These are phyloP conservation scores for Gillenia trifoliata DNA, from an alignment of 306 rosid species.

Conservation along the genomic window DNA sequence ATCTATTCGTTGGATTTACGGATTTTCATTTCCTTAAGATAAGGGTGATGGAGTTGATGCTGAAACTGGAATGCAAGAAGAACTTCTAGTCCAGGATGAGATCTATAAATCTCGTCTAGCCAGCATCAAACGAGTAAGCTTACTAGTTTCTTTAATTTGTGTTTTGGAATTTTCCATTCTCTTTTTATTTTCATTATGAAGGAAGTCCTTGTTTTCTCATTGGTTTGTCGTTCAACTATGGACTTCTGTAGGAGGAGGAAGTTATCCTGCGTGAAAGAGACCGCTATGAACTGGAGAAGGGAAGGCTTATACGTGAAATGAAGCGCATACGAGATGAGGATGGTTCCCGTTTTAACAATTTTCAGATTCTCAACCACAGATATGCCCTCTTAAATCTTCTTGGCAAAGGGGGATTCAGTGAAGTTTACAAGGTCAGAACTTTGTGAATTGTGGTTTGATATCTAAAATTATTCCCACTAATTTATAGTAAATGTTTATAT, in stretches of 20 bases:
- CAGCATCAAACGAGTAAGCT: constrained; percentile 87
- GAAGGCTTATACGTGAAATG: constrained; percentile 97
- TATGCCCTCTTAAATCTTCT: constrained; percentile 96
- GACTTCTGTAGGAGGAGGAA: constrained; percentile 77
- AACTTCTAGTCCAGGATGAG: constrained; percentile 76
- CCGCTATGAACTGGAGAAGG: constrained; percentile 89
- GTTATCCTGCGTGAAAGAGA: constrained; percentile 82
- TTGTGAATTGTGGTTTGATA: constrained; percentile 15
- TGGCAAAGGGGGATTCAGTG: constrained; percentile 99
- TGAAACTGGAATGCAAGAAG: constrained; percentile 71
- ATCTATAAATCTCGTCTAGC: constrained; percentile 87
- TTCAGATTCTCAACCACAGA: constrained; percentile 88
- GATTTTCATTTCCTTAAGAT: constrained; percentile 35
- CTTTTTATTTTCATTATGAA: background rate
- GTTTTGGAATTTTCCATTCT: constrained; percentile 16
- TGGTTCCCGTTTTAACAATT: constrained; percentile 98
- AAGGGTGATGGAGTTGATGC: constrained; percentile 70
- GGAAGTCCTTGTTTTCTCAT: background rate
- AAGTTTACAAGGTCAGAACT: constrained; percentile 95
- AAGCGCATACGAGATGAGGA: constrained; percentile 99
- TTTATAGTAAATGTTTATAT: constrained; percentile 14
- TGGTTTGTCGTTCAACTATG: background rate
- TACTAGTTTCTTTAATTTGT: background rate
- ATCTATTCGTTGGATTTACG: background rate
- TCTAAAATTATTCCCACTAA: background rate